Conservation (phyloP, 805 yeast genomes). For the Cyberlindnera veronae region DNA sequence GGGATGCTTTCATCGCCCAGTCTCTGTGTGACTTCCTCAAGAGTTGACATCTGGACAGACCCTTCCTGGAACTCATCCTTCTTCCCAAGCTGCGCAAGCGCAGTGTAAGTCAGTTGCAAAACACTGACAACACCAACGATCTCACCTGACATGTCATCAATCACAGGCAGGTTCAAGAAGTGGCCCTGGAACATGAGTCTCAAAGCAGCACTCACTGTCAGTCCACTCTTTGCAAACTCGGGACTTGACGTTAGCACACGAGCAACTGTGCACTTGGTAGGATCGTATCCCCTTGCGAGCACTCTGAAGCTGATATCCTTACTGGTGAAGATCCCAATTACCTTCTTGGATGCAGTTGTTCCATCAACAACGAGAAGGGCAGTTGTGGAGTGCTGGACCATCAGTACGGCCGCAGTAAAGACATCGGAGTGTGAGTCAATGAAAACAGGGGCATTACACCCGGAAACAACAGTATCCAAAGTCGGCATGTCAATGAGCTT, state of each 20-base stretch:
- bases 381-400: conserved; percentile 37
- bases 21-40: conserved; percentile 24
- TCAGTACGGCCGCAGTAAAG: conserved; percentile 36
- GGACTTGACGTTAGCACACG: conserved; percentile 45
- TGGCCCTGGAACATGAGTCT: conserved; percentile 46
- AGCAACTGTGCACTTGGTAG: conserved; percentile 35
- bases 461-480: conserved; percentile 24
- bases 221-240: conserved; percentile 37
- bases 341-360: conserved; percentile 29
- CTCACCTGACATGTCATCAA: conserved; percentile 23
- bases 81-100: conserved; percentile 34
- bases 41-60: conserved; percentile 18
- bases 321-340: conserved; percentile 44
- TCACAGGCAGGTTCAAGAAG: conserved; percentile 41
- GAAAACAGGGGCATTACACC: conserved; percentile 29
- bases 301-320: conserved; percentile 44
- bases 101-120: conserved; percentile 40
- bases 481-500: conserved; percentile 41
- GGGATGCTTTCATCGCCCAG: conserved; percentile 24
- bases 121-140: conserved; percentile 43
- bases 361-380: conserved; percentile 40
- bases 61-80: conserved; percentile 22
- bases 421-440: conserved; percentile 37
- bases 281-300: conserved; percentile 34
- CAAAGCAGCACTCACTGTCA: conserved; percentile 41